Percentiles rank a stretch among this genome's conserved stretches.
These are phyloP conservation scores for Hyphochytrium catenoides DNA, from an alignment of 352 stramenopile genomes.

Conservation along the genomic window DNA sequence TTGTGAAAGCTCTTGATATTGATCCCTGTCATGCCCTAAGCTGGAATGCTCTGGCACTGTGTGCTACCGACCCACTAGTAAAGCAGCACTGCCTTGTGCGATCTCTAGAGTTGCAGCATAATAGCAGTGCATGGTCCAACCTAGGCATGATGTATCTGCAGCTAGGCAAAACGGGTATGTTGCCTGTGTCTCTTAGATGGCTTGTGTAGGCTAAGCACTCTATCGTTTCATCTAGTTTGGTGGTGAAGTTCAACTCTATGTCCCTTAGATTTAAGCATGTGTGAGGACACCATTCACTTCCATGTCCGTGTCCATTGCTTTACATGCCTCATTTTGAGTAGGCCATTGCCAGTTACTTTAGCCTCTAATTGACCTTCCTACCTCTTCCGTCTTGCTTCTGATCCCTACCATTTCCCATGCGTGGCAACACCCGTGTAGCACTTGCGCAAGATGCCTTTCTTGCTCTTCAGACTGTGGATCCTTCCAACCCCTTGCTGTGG, in stretches of 20 bases:
- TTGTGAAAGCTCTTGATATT: conserved; percentile 19
- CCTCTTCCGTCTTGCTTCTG: too few relatives aligned
- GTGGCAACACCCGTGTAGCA: conserved; percentile 5
- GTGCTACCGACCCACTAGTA: conserved; percentile 23
- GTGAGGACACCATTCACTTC: too few relatives aligned
- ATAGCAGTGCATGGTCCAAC: conserved; percentile 48
- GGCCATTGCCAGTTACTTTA: too few relatives aligned
- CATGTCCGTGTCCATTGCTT: too few relatives aligned
- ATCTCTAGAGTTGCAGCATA: conserved; percentile 25
- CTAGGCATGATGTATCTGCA: conserved; percentile 48
- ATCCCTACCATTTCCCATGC: too few relatives aligned
- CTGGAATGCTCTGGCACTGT: conserved; percentile 49
- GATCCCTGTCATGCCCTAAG: conserved; percentile 22
- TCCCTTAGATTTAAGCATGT: too few relatives aligned
- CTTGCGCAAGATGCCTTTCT: conserved; percentile 46
- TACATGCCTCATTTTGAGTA: too few relatives aligned
- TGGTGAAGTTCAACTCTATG: too few relatives aligned
- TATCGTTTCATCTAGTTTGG: too few relatives aligned
- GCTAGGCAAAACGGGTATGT: conserved; percentile 10
- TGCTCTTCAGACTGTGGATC: conserved; percentile 48
- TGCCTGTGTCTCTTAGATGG: too few relatives aligned
- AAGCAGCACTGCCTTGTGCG: conserved; percentile 56
- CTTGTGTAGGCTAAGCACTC: too few relatives aligned
- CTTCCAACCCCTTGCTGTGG: conserved; percentile 56
- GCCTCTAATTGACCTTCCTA: too few relatives aligned